Base-by-base conservation (phyloP, 352 stramenopile genomes). In the Achlya hypogyna region DNA sequence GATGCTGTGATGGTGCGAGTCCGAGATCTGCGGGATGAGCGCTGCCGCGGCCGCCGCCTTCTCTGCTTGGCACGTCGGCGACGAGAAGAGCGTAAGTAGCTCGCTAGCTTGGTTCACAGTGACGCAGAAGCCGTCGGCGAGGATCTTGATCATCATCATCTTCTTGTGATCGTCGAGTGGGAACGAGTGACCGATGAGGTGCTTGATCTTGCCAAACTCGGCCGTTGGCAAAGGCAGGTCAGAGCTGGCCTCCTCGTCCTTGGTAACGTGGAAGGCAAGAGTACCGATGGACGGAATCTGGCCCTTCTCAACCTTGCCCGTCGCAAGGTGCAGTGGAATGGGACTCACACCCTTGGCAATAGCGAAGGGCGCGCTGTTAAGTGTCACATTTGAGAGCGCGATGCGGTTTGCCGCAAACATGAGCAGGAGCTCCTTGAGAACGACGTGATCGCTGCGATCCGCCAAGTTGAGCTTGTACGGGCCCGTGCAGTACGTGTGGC, bases 51-150 rank as follows among this genome's bases (percentile, higher is more conserved):
- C 80, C 0, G 65, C 85, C 16, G 82, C 79, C 62, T 88, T 87
- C 51, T 91, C 82, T 1, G 88, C 75, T 51, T 89, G 82, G 10
- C 80, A 83, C 0, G 82, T 89, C 62, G 84, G 78, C 3, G 71
- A 72, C 42, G 78, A 70, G 38, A 91, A 91, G 23, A 89, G 70
- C n/a, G 72, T 64, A 18, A 91, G 65, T 45, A 91, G 53, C 0
- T 62, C 64, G 45, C 88, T 87, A 4, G 82, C 79, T 53, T 88
- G 72, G 20, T 81, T 72, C 12, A 83, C 73, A 1, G 69, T 78
- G 69, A 91, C 82, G 1, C 69, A 74, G 63, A 84, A 87, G 35
- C 87, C 82, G 23, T 89, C 82, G 5, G 82, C 73, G 5, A 91
- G 53, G 2, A 85, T 64, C 0, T 79, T 76, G 43, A 91, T 89